These are phyloP conservation scores for Trifolium dubium DNA, from an alignment of 306 rosid species.

Conservation along the genomic window DNA sequence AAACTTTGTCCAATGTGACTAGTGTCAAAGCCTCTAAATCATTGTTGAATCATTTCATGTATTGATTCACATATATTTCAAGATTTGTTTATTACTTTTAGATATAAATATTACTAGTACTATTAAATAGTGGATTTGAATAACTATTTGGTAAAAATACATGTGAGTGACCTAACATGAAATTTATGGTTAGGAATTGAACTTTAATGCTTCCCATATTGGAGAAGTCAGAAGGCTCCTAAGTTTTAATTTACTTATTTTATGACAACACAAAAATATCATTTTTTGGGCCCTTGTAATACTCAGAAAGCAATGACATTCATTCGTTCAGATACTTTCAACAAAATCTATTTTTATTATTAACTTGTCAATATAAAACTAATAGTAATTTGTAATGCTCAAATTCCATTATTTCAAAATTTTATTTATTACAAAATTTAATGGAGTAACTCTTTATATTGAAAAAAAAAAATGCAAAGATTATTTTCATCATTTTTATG, in stretches of 20 bases:
- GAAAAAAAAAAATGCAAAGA: too few species aligned
- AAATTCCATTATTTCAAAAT: neutral
- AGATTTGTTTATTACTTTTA: neutral
- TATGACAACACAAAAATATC: neutral
- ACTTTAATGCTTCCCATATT: slow-evolving; percentile 23
- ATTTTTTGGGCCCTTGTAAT: neutral
- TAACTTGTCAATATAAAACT: neutral
- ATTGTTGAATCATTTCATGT: neutral
- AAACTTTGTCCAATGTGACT: neutral
- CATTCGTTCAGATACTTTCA: slow-evolving; percentile 7
- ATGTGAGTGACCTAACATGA: slow-evolving; percentile 31
- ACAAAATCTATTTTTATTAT: neutral
- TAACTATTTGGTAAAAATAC: neutral
- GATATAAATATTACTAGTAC: too few species aligned
- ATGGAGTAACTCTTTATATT: too few species aligned
- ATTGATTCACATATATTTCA: neutral
- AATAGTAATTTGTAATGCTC: neutral
- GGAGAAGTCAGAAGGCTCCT: slow-evolving; percentile 26
- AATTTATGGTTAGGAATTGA: slow-evolving; percentile 8
- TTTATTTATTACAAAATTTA: neutral
- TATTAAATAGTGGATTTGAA: too few species aligned
- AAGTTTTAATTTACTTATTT: neutral
- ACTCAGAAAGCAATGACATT: neutral
- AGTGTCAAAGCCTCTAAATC: neutral
- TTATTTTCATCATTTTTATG: too few species aligned